phyloP scores from a whole-genome alignment of 1,139 yeast species.

The Debaryomyces subglobosus region DNA sequence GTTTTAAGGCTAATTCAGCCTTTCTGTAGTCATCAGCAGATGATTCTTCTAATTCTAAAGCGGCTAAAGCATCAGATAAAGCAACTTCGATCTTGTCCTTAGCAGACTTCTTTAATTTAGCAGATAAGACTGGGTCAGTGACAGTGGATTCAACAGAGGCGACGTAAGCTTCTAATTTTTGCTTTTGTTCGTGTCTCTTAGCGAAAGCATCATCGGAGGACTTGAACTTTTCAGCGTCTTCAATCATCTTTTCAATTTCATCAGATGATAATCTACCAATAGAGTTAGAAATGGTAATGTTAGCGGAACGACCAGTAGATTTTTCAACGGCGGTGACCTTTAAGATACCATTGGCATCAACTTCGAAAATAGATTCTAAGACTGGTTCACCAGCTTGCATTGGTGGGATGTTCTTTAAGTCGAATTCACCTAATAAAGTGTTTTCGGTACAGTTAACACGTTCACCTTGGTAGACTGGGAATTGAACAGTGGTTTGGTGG shows the following conservation, averaged over 20 bases:
- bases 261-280: conserved; percentile 98
- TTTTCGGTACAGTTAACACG: conserved; percentile 99
- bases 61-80: conserved; percentile 97
- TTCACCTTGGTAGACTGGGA: conserved; percentile 99
- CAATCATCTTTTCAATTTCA: conserved; percentile 98
- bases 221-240: conserved; percentile 99
- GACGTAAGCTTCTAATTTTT: conserved; percentile 98
- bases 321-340: conserved; percentile 99
- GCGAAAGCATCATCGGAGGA: conserved; percentile 99
- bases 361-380: conserved; percentile 98
- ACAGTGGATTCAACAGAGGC: conserved; percentile 95
- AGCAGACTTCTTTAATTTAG: conserved; percentile 97
- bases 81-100: conserved; percentile 98
- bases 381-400: conserved; percentile 99
- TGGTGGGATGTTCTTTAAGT: conserved; percentile 98
- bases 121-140: conserved; percentile 97
- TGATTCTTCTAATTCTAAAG: conserved; percentile 96
- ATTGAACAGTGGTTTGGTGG: conserved; percentile 98
- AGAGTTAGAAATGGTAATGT: conserved; percentile 99
- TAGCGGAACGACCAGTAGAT: conserved; percentile 98
- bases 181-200: conserved; percentile 99
- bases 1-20: conserved; percentile 98
- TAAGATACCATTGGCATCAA: conserved; percentile 99
- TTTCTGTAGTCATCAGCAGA: conserved; percentile 97
- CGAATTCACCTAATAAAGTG: conserved; percentile 99